These are phyloP conservation scores for Erodium maritimum DNA, from an alignment of 345 rosid genomes.

Conservation along the genomic window DNA sequence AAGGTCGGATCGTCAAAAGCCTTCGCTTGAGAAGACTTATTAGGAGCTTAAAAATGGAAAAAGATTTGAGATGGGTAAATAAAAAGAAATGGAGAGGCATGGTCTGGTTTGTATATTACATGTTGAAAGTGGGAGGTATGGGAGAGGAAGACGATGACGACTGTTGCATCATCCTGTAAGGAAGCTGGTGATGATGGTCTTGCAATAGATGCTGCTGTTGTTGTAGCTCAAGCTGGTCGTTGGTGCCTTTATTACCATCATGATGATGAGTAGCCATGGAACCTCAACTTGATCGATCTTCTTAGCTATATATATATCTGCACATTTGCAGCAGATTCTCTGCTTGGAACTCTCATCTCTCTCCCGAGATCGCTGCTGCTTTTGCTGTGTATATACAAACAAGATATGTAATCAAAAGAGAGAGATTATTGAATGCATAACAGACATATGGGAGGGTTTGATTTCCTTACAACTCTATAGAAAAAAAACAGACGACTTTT, in stretches of 20 bases:
- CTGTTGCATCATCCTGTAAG: slow-evolving; percentile 43
- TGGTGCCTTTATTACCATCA: slow-evolving; percentile 24
- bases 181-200: slow-evolving; percentile 23
- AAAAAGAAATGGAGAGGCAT: no score
- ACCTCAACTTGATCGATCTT: no score
- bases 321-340: slow-evolving; percentile 29
- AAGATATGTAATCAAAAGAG: background rate
- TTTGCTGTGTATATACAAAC: no score
- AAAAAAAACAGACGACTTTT: slow-evolving; percentile 5
- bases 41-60: no score
- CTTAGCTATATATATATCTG: no score
- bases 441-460: background rate
- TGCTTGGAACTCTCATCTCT: slow-evolving; percentile 1
- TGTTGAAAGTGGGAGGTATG: background rate
- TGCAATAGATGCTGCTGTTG: slow-evolving; percentile 15
- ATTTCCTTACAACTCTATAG: background rate
- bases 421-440: background rate
- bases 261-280: slow-evolving; percentile 48
- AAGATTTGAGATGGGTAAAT: no score
- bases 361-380: no score
- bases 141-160: slow-evolving; percentile 35
- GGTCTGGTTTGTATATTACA: no score
- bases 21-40: no score
- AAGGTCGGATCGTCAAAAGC: no score
- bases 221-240: slow-evolving; percentile 12